Base-by-base conservation (phyloP, 2,329 filamentous ascomycete species). In the Aspergillus bombycis region DNA sequence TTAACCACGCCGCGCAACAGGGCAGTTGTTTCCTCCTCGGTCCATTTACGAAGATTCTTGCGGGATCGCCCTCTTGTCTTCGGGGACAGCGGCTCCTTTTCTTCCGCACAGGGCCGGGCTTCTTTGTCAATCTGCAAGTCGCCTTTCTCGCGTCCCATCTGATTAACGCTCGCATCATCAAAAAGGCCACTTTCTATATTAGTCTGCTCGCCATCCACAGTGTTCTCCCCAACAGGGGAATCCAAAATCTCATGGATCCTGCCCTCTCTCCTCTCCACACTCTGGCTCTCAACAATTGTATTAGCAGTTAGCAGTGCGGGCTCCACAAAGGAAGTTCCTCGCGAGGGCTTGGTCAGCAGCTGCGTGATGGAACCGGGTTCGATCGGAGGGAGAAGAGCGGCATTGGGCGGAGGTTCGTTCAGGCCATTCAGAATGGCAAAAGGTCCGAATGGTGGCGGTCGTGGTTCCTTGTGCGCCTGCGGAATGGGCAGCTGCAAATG, bases 341-440 rank as follows among this genome's bases (percentile, higher is more conserved):
- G 70, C 9, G 74, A 74, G 9, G 77, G 76, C 45, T 76, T 76
- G 5, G 72, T 77, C 45, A 80, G 63, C 56, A 79, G 75, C 36
- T 75, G 73, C 4, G 75, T 71, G 32, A 78, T 75, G 14, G 75
- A 75, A 32, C 84, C 83, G 34, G 83, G 80, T 67, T 85, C 85
- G 60, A 89, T 89, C 4, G 85, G 85, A 7, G 87, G 87, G 55
- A 89, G 83, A 8, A 89, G 75, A 14, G 84, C 83, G 53, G 85
- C 85, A 72, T 88, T 85, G 10, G 86, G 86, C 16, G 87, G 87
- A 3, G 87, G 87, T 65, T 89, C 86, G 74, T 89, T 86, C 50
- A 89, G 74, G 9, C 86, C 86, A 69, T 87, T 87, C 12, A 89
- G 74, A 64, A 82, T 82, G 52, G 81, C 79, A 67, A 83, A 78